Conservation (phyloP, 2,329 filamentous ascomycete genomes). For the Lasiodiplodia theobromae region DNA sequence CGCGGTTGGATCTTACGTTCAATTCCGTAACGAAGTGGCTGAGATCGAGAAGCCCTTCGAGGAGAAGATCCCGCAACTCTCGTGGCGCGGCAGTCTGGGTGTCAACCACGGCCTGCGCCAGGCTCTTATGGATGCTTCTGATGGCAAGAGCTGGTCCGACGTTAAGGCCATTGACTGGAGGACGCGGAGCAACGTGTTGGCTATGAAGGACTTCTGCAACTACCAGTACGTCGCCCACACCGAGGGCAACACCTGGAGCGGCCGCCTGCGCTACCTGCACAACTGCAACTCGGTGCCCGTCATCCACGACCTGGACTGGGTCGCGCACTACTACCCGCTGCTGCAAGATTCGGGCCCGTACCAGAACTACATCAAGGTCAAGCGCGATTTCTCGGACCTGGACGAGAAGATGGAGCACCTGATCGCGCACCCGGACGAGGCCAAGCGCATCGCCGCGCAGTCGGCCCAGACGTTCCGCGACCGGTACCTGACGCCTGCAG, state of each 20-base stretch:
- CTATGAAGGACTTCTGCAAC: constrained; percentile 37
- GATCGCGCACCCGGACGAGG: constrained; percentile 50
- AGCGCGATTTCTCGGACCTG: constrained; percentile 52
- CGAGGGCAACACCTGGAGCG: constrained; percentile 42
- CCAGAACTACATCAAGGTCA: constrained; percentile 58
- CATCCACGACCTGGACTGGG: constrained; percentile 57
- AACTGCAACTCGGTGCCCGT: constrained; percentile 54
- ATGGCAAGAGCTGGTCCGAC: constrained; percentile 39
- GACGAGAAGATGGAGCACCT: constrained; percentile 50
- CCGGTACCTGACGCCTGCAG: constrained; percentile 61
- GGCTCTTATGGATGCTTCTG: constrained; percentile 36
- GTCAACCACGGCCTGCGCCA: constrained; percentile 38
- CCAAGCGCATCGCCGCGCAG: constrained; percentile 60
- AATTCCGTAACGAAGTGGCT: constrained; percentile 6
- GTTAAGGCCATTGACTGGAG: constrained; percentile 35
- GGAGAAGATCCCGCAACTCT: constrained; percentile 37
- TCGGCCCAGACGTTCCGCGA: constrained; percentile 58
- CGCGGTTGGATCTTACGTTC: constrained; percentile 20
- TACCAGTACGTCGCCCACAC: constrained; percentile 35
- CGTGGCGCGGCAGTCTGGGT: constrained; percentile 43
- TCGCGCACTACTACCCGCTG: constrained; percentile 58
- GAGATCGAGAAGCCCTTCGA: constrained; percentile 34
- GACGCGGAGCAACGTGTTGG: constrained; percentile 30
- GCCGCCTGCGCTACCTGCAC: constrained; percentile 45
- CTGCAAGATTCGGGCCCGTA: constrained; percentile 40